Evolutionary conservation across 495 filamentous ascomycete species (phyloP), one percentile per base, ranked within the genome.

Genomic region (Aspergillus saccharolyticus): DNA sequence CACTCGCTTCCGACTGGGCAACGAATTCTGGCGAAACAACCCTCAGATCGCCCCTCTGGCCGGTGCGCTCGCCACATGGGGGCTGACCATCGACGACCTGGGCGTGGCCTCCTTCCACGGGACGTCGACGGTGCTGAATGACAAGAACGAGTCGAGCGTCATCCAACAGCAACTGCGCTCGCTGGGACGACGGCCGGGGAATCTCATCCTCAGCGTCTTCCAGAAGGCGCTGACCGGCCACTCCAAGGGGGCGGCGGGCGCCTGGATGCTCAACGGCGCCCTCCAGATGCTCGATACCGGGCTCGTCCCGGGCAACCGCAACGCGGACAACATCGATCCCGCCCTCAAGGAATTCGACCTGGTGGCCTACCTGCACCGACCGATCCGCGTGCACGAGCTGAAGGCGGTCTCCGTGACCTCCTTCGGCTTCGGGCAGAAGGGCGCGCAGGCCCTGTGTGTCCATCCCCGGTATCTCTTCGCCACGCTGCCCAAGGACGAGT

Each of bases 211-310:
- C 56, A 93, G 93, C 74, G 91, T 97, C 71, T 97, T 96, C 88
- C 93, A 97, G 73, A 97, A 97, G 71, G 96, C 94, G 69, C 84
- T 97, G 42, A 97, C 93, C 9, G 93, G 93, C 64, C 93, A 97
- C 74, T 93, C 93, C 63, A 97, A 97, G 84, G 93, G 94, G 85
- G 91, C 93, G 63, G 93, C 93, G 45, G 93, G 94, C 71, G 93
- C 91, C 39, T 97, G 92, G 92, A 97, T 97, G 93, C 85, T 97
- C 80, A 97, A 97, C 75, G 93, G 93, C 58, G 89, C 88, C 68
- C 76, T 97, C 67, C 93, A 97, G 72, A 89, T 94, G 49, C 79
- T 97, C 60, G 93, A 96, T 75, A 85, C 80, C 44, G 93, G 93
- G 62, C 76, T 97, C n/a, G 92, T 97, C 42, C 93, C 93, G 4